Percentiles rank a stretch among this genome's conserved stretches.
These are phyloP conservation scores for Cercospora sp. DNA, from an alignment of 2,329 filamentous ascomycete species.

Conservation along the genomic window DNA sequence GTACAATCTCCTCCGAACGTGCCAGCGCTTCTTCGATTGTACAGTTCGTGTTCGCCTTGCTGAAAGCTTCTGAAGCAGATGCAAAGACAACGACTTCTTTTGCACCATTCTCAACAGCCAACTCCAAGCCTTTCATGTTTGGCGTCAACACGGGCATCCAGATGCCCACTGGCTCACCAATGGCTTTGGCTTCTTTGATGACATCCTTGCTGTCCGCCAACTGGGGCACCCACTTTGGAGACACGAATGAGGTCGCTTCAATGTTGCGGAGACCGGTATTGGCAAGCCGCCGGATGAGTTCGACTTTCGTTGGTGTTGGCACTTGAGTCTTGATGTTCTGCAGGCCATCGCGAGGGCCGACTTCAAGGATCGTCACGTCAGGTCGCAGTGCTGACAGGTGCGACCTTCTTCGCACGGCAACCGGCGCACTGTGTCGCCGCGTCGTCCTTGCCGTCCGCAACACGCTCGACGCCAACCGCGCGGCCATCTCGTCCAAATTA, in stretches of 20 bases:
- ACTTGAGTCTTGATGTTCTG: constrained; percentile 56
- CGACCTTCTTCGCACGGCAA: constrained; percentile 5
- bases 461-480: constrained; percentile 6
- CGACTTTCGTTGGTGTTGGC: constrained; percentile 51
- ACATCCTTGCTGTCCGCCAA: constrained; percentile 32
- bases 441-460: constrained; percentile 5
- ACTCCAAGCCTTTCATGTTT: constrained; percentile 52
- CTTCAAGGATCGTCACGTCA: constrained; percentile 48
- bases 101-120: constrained; percentile 53
- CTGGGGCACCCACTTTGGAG: constrained; percentile 58
- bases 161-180: constrained; percentile 16
- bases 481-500: constrained; percentile 14
- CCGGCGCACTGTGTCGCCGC: neutral
- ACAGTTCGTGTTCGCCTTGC: constrained; percentile 47
- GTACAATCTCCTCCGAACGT: constrained; percentile 39
- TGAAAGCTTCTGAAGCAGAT: constrained; percentile 47
- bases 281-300: constrained; percentile 51
- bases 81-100: constrained; percentile 47
- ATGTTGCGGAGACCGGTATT: constrained; percentile 53
- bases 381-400: neutral
- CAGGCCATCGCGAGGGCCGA: constrained; percentile 55
- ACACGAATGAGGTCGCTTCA: constrained; percentile 56
- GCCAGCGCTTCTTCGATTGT: constrained; percentile 43
- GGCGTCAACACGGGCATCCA: constrained; percentile 44
- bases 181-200: constrained; percentile 16